phyloP scores from a whole-genome alignment of 2,329 filamentous ascomycete species.

The Pestalotiopsis sp. region DNA sequence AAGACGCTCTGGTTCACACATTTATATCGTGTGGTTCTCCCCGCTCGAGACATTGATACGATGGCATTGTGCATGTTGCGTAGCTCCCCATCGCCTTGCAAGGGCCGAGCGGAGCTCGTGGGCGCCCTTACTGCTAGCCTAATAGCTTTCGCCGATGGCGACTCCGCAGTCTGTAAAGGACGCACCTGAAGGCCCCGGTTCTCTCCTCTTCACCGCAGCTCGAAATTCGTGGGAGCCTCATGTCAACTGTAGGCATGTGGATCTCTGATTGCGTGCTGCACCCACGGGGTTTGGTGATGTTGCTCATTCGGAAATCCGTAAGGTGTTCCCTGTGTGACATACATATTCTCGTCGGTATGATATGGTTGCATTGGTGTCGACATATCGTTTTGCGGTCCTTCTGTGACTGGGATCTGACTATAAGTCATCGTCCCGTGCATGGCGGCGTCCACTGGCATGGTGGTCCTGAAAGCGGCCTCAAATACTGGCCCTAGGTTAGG shows the following conservation, averaged over 20 bases:
- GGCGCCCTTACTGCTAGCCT: background rate
- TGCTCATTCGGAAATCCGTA: background rate
- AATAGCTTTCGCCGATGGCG: background rate
- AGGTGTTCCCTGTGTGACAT: background rate
- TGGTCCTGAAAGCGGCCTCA: background rate
- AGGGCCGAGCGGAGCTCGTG: background rate
- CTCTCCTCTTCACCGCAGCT: background rate
- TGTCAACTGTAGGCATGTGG: background rate
- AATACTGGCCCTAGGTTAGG: slow-evolving; percentile 3
- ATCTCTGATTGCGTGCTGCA: background rate
- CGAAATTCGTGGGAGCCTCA: background rate
- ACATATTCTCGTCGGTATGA: background rate
- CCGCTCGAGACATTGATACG: background rate
- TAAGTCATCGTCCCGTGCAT: background rate
- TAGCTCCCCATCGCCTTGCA: background rate
- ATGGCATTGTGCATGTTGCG: background rate
- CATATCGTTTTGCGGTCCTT: background rate
- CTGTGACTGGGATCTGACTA: background rate
- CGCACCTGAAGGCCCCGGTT: background rate
- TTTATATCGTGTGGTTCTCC: background rate
- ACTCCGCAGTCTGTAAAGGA: background rate
- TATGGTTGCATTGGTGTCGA: background rate
- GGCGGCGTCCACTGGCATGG: background rate
- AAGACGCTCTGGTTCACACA: background rate
- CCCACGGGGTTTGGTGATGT: background rate